These are phyloP conservation scores for Spathaspora boniae DNA, from an alignment of 805 yeast species.

Conservation along the genomic window DNA sequence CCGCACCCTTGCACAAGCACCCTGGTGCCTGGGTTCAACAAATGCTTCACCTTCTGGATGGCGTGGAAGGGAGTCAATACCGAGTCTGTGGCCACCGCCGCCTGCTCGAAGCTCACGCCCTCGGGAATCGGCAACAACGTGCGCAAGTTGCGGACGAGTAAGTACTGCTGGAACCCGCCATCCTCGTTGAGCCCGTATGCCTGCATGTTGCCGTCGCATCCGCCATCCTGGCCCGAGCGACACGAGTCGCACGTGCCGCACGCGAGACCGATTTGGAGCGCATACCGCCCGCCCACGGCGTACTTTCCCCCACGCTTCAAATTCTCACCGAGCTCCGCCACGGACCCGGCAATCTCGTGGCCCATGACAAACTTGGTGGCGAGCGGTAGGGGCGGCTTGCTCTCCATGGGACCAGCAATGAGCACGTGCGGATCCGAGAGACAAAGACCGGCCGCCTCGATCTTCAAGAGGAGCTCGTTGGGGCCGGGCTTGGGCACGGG, in stretches of 20 bases:
- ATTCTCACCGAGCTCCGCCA: constrained; percentile 28
- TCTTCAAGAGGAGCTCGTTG: constrained; percentile 30
- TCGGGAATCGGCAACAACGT: constrained; percentile 39
- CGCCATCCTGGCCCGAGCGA: constrained; percentile 32
- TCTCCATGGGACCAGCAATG: constrained; percentile 14
- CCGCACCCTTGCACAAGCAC: constrained; percentile 40
- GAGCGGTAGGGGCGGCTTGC: constrained; percentile 15
- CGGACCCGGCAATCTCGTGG: constrained; percentile 41
- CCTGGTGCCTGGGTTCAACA: constrained; percentile 28
- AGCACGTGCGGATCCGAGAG: constrained; percentile 41
- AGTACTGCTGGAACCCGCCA: constrained; percentile 42
- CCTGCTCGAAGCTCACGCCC: constrained; percentile 33
- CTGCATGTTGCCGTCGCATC: constrained; percentile 19
- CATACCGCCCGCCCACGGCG: constrained; percentile 27
- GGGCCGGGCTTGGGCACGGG: constrained; percentile 30
- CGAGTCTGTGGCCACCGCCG: constrained; percentile 42
- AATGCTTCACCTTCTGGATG: constrained; percentile 29
- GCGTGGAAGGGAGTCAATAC: constrained; percentile 43
- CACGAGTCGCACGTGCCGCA: constrained; percentile 37
- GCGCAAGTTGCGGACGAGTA: constrained; percentile 32
- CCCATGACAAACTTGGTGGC: constrained; percentile 36
- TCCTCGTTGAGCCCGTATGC: constrained; percentile 36
- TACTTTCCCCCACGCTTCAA: constrained; percentile 21
- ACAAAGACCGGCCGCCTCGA: constrained; percentile 45
- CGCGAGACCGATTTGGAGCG: constrained; percentile 24